Evolutionary conservation across 2,329 filamentous ascomycete species (phyloP).

Genomic region (Cordyceps javanica): DNA sequence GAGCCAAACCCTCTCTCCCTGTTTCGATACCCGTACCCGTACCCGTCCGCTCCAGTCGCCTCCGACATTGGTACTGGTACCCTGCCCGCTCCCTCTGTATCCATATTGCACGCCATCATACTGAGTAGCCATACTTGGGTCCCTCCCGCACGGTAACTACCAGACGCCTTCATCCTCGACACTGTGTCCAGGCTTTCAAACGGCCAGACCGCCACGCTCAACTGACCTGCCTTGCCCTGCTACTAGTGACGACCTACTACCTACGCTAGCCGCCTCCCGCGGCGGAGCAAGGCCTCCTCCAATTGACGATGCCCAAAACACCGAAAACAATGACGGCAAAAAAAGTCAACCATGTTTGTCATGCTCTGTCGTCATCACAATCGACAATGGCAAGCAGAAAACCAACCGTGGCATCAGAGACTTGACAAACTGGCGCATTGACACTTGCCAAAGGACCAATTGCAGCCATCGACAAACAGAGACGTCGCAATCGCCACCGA

Average conservation of each 20-base stretch:
- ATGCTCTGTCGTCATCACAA: background rate
- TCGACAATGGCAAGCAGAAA: background rate
- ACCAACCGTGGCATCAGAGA: background rate
- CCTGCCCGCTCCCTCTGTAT: background rate
- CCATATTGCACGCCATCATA: background rate
- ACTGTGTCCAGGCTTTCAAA: slow-evolving; percentile 1
- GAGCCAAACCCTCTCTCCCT: background rate
- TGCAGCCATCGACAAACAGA: background rate
- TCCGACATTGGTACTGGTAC: background rate
- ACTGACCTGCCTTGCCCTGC: too few relatives aligned
- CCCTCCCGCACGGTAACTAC: background rate
- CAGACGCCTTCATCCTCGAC: background rate
- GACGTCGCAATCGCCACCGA: background rate
- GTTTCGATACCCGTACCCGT: background rate
- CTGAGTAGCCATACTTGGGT: too few relatives aligned
- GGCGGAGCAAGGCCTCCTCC: background rate
- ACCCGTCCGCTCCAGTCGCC: background rate
- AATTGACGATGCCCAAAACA: background rate
- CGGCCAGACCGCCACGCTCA: background rate
- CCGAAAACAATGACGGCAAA: background rate
- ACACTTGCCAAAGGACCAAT: background rate
- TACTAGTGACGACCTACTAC: too few relatives aligned
- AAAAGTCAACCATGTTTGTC: background rate
- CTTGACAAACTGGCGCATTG: too few relatives aligned
- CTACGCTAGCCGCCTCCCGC: background rate